Percentiles rank a stretch among this genome's conserved stretches.
These are phyloP conservation scores for rapeseed (Brassica napus) DNA, from an alignment of 345 rosid species.

Conservation along the genomic window DNA sequence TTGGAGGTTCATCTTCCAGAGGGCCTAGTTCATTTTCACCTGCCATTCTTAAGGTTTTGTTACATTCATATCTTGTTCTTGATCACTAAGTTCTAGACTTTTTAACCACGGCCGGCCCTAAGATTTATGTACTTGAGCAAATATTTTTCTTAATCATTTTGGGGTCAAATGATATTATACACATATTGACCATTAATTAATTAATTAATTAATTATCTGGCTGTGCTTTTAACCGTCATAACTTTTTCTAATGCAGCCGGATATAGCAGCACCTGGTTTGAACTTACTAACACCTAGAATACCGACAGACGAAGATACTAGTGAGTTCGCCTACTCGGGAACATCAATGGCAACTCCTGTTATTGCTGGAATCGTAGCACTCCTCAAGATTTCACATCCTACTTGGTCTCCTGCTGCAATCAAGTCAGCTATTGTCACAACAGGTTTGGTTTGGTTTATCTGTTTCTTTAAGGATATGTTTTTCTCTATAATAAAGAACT, in stretches of 20 bases:
- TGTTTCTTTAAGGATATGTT: background rate
- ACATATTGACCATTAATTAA: too few relatives aligned
- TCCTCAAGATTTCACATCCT: constrained; percentile 43
- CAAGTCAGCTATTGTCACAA: constrained; percentile 56
- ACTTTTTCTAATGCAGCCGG: constrained; percentile 22
- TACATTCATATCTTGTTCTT: background rate
- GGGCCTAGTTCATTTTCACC: constrained; percentile 34
- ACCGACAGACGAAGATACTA: constrained; percentile 9
- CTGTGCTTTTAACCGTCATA: too few relatives aligned
- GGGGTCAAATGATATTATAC: too few relatives aligned
- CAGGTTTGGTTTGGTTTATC: constrained; percentile 38
- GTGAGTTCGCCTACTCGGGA: constrained; percentile 42
- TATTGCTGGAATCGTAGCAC: constrained; percentile 47
- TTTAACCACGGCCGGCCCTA: background rate
- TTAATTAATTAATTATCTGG: too few relatives aligned
- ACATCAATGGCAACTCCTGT: constrained; percentile 72
- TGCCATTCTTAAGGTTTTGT: constrained; percentile 26
- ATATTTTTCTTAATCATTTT: too few relatives aligned
- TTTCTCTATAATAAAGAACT: background rate
- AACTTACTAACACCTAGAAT: constrained; percentile 21
- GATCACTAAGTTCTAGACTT: background rate
- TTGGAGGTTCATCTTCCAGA: constrained; percentile 1
- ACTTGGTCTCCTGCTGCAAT: constrained; percentile 66
- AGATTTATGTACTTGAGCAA: background rate
- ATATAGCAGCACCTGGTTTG: constrained; percentile 28